Percentiles rank a stretch among this genome's conserved stretches.
Evolutionary conservation across 2,329 filamentous ascomycete genomes (phyloP).

Genomic region (Aspergillus quadrilineatus): DNA sequence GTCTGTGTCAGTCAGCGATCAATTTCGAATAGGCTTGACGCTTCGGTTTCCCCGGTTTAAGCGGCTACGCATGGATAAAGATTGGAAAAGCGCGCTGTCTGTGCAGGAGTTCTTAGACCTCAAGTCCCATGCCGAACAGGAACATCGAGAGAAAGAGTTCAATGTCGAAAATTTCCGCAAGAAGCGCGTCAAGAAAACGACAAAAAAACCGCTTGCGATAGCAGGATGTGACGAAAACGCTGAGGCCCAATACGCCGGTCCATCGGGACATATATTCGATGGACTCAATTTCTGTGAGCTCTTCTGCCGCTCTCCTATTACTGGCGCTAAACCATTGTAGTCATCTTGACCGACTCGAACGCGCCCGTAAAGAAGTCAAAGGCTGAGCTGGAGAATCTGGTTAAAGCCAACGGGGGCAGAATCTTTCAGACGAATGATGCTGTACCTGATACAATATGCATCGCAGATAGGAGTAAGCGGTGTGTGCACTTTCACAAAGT

Average conservation of each 20-base stretch:
- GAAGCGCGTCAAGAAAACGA: constrained; percentile 58
- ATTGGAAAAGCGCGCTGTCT: constrained; percentile 77
- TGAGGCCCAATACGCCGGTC: constrained; percentile 55
- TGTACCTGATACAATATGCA: constrained; percentile 62
- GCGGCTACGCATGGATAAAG: constrained; percentile 73
- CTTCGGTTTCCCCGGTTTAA: constrained; percentile 91
- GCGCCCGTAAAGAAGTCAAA: constrained; percentile 73
- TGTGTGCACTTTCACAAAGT: too few relatives aligned
- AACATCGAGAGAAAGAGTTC: constrained; percentile 70
- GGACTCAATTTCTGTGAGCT: constrained; percentile 69
- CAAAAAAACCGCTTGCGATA: constrained; percentile 69
- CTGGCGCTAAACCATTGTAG: constrained; percentile 29
- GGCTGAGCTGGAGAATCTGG: constrained; percentile 71
- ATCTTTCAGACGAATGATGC: constrained; percentile 72
- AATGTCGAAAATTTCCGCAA: constrained; percentile 68
- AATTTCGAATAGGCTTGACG: constrained; percentile 74
- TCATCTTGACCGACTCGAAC: constrained; percentile 71
- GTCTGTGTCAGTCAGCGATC: constrained; percentile 69
- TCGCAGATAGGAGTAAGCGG: constrained; percentile 69
- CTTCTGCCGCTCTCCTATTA: not conserved
- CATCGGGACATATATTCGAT: constrained; percentile 66
- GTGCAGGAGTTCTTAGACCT: constrained; percentile 74
- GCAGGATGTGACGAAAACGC: constrained; percentile 63
- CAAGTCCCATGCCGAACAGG: constrained; percentile 67
- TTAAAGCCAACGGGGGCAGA: constrained; percentile 79